A percentile compares a stretch with the other conserved stretches of the same genome.
These are phyloP conservation scores for Fusarium phyllophilum DNA, from an alignment of 2,329 filamentous ascomycete genomes.

Conservation along the genomic window DNA sequence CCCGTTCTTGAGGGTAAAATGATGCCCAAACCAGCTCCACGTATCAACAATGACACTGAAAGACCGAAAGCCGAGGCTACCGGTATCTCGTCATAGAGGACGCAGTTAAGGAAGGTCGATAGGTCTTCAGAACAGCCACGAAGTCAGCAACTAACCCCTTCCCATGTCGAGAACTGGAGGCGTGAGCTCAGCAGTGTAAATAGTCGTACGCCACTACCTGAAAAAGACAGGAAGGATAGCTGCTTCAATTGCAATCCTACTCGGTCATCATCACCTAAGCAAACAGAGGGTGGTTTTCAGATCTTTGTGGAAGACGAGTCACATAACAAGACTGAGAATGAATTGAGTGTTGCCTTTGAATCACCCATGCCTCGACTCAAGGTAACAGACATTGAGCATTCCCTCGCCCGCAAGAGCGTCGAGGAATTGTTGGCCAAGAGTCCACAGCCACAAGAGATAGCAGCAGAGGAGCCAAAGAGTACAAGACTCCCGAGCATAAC, in stretches of 20 bases:
- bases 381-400: slow-evolving; percentile 44
- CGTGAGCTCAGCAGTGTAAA: slow-evolving; percentile 39
- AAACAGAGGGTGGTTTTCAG: not conserved
- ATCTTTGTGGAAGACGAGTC: slow-evolving; percentile 1
- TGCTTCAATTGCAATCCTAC: slow-evolving; percentile 40
- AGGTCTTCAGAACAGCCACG: slow-evolving; percentile 26
- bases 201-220: slow-evolving; percentile 17
- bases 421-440: slow-evolving; percentile 29
- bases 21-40: slow-evolving; percentile 12
- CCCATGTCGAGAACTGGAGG: slow-evolving; percentile 34
- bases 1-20: not conserved
- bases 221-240: slow-evolving; percentile 21
- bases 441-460: slow-evolving; percentile 1
- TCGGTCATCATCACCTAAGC: slow-evolving; percentile 24
- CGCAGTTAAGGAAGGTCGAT: slow-evolving; percentile 40
- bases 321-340: not conserved
- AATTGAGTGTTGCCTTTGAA: slow-evolving; percentile 2
- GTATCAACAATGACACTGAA: not conserved
- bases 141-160: slow-evolving; percentile 20
- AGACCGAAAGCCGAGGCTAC: slow-evolving; percentile 7
- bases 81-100: slow-evolving; percentile 36
- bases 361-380: slow-evolving; percentile 36
- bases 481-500: not conserved
- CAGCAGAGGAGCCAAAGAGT: not conserved
- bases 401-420: slow-evolving; percentile 38